phyloP scores from a whole-genome alignment of 192 early-diverging fungal genomes.

The Coemansia nantahalensis region DNA sequence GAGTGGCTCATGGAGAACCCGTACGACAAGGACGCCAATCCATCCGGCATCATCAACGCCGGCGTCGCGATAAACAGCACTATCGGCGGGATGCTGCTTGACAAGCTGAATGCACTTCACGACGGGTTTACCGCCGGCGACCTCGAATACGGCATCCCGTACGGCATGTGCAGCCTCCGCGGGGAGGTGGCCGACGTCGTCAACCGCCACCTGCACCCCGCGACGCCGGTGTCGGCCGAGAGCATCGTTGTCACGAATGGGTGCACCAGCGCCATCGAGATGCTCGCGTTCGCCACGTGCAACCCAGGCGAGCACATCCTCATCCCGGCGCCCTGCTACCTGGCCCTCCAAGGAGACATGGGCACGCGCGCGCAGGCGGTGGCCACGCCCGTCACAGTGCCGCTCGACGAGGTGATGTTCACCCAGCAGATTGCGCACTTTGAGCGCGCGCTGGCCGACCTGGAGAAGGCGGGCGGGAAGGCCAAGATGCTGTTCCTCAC shows the following conservation, averaged over 20 bases:
- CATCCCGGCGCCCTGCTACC: conserved; percentile 75
- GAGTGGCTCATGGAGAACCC: conserved; percentile 24
- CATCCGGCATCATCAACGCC: conserved; percentile 73
- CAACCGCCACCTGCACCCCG: conserved; percentile 63
- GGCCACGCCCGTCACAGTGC: conserved; percentile 54
- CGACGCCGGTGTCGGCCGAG: conserved; percentile 35
- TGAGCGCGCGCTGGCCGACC: conserved; percentile 42
- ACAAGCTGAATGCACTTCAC: conserved; percentile 49
- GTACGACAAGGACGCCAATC: conserved; percentile 54
- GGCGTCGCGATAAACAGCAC: conserved; percentile 79
- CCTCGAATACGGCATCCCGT: conserved; percentile 46
- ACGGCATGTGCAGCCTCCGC: conserved; percentile 61
- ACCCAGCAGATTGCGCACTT: conserved; percentile 54
- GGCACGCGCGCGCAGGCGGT: conserved; percentile 52
- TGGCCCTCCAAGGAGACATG: conserved; percentile 68
- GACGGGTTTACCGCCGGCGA: conserved; percentile 22
- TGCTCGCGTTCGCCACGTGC: conserved; percentile 60
- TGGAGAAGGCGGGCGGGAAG: conserved; percentile 42
- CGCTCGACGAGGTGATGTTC: conserved; percentile 38
- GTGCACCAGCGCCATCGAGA: conserved; percentile 62
- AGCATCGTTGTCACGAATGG: conserved; percentile 68
- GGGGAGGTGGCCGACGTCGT: conserved; percentile 58
- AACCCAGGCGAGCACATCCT: conserved; percentile 73
- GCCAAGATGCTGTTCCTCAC: conserved; percentile 59
- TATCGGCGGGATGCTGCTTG: conserved; percentile 54